A percentile compares a stretch with the other conserved stretches of the same genome.
phyloP scores from a whole-genome alignment of 129 eudicot genomes.

The Helianthus tuberosus region DNA sequence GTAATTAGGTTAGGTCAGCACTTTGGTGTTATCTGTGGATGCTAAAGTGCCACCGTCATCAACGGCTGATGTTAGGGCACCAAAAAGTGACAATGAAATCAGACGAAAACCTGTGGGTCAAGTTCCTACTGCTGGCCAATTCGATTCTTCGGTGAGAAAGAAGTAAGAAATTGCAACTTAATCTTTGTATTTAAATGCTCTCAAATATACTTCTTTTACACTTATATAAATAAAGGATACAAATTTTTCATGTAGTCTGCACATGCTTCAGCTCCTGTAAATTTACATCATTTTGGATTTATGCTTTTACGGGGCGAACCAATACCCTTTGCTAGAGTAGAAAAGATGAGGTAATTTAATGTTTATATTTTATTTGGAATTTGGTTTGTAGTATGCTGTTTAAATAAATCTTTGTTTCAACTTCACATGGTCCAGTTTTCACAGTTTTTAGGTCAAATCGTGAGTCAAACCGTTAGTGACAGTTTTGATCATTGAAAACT shows the following conservation, averaged over 20 bases:
- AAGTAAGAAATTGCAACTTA: slow-evolving; percentile 44
- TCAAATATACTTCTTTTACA: background rate
- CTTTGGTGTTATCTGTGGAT: no score
- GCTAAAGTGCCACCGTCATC: slow-evolving; percentile 90
- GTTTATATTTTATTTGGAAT: background rate
- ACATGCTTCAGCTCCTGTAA: slow-evolving; percentile 62
- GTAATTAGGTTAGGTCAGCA: no score
- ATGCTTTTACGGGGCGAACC: slow-evolving; percentile 89
- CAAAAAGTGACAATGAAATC: slow-evolving; percentile 63
- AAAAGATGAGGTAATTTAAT: slow-evolving; percentile 48
- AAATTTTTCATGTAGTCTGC: slow-evolving; percentile 42
- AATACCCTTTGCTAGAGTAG: background rate
- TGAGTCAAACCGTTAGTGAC: no score
- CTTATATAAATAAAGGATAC: slow-evolving; percentile 7
- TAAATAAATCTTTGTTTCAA: no score
- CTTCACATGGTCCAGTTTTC: no score
- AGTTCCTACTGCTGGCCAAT: slow-evolving; percentile 61
- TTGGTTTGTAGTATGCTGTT: background rate
- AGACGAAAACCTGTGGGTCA: slow-evolving; percentile 30
- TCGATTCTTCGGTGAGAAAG: slow-evolving; percentile 84
- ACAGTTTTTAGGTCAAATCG: no score
- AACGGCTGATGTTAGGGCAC: slow-evolving; percentile 61
- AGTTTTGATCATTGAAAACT: no score
- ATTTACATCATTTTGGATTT: slow-evolving; percentile 88
- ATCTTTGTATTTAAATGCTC: background rate